Evolutionary conservation across 2,329 filamentous ascomycete species (phyloP), one percentile per base, ranked within the genome.

Genomic region (Raffaelea deltoideospora): DNA sequence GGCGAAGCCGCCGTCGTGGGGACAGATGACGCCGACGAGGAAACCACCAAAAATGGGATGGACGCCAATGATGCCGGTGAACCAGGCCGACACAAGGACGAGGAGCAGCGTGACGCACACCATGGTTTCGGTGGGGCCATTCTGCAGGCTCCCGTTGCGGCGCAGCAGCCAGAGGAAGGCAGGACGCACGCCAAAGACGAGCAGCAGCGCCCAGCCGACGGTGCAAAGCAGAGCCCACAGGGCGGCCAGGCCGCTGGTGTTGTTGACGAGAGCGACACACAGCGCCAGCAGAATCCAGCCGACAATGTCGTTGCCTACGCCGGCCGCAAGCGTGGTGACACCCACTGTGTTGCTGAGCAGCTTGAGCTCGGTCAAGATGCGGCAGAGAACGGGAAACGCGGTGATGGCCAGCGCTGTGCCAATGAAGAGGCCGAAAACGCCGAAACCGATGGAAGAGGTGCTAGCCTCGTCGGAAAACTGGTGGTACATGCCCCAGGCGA

Each of bases 21-120:
- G 88, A 47, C 86, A 86, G 39, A 96, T 90, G 20, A 96, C 56
- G 2, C 88, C 88, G 30, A 88, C 73, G 40, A 95, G 65, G 53
- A 96, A 96, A 3, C 80, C 86, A 30, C 88, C 88, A 49, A 96
- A 96, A 52, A 96, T 95, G 38, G 88, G 74, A 53, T 96, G 88
- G 1, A 95, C 77, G 33, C 88, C 88, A 50, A 96, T 94, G 41
- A 90, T 80, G 36, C 49, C 76, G 0, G 86, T 92, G 52, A 93
- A 93, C 64, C 87, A 93, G 5, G 86, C 69, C 0, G 84, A 90
- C 1, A 70, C 65, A 14, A 96, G 65, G 0, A 80, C 78, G 36
- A 95, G 65, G 22, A 95, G 60, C 4, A 95, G 59, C 0, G 87
- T 95, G 22, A 95, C 57, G 11, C 79, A 77, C 29, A 95, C 81